These are phyloP conservation scores for Globisporangium emineosum DNA, from an alignment of 352 stramenopile genomes.

Conservation along the genomic window DNA sequence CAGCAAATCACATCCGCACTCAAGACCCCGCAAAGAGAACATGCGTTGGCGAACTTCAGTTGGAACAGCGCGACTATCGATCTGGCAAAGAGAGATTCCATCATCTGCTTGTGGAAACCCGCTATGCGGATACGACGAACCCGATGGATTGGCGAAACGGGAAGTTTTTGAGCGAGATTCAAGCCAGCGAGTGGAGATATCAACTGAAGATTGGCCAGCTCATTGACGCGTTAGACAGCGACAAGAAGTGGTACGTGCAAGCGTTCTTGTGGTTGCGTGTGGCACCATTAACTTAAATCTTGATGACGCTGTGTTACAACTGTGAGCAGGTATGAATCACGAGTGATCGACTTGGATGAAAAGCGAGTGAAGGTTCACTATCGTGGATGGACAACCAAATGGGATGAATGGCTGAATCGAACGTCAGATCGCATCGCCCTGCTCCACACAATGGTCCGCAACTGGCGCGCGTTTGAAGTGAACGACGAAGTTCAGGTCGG, in stretches of 20 bases:
- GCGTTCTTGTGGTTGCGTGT: not conserved
- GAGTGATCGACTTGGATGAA: slow-evolving; percentile 39
- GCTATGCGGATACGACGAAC: slow-evolving; percentile 22
- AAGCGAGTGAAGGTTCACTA: slow-evolving; percentile 91
- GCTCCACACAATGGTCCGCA: slow-evolving; percentile 83
- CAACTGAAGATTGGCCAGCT: slow-evolving; percentile 49
- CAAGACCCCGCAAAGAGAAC: not conserved
- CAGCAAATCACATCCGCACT: slow-evolving; percentile 7
- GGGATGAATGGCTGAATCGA: slow-evolving; percentile 95
- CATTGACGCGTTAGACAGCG: slow-evolving; percentile 71
- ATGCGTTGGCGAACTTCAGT: slow-evolving; percentile 43
- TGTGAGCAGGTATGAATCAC: slow-evolving; percentile 54
- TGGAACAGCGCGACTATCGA: slow-evolving; percentile 55
- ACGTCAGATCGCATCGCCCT: slow-evolving; percentile 87
- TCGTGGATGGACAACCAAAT: slow-evolving; percentile 95
- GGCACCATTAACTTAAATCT: not conserved
- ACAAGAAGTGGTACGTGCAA: slow-evolving; percentile 61
- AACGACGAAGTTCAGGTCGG: slow-evolving; percentile 55
- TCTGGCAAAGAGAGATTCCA: slow-evolving; percentile 58
- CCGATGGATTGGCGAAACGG: slow-evolving; percentile 42
- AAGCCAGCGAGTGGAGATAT: slow-evolving; percentile 59
- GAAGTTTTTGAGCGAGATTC: slow-evolving; percentile 64
- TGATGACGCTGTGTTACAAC: not conserved
- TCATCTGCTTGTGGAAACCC: slow-evolving; percentile 57
- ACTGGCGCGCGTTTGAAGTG: slow-evolving; percentile 69